Evolutionary conservation across 192 early-diverging fungal species (phyloP), one percentile per base, ranked within the genome.

Genomic region (Coemansia sp.): DNA sequence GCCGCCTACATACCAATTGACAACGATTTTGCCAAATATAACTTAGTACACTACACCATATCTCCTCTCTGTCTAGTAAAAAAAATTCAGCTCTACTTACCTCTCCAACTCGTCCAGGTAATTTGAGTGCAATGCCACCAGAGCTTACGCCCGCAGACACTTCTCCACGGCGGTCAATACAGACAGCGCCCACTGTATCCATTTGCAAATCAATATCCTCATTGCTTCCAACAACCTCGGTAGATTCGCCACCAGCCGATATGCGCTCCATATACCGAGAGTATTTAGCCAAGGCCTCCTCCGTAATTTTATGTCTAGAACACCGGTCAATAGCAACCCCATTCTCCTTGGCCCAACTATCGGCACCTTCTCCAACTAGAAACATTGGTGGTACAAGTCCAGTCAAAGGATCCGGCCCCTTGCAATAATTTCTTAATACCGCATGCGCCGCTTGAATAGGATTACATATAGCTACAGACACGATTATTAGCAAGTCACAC

Each of bases 161-260:
- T 53, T 85, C 80, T 8, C 93, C 94, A 10, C 60, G 27, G 5
- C 16, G 16, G 66, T 94, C 93, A 3, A 94, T 75, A 58, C 89
- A 91, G 57, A 97, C 88, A 0, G 92, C 93, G 1, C 95, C 95
- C 3, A 97, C 94, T n/a, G 95, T 97, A 65, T 97, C 95, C 46
- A 88, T 80, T 18, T 85, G 18, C 34, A 71, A 1, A 27, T 66
- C 73, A 1, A 60, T 31, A 2, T 70, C 58, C 27, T 69, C 66
- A 1, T 29, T 34, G 8, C 16, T 40, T 1, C 27, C 62, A 13
- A 2, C n/a, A 38, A 16, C 38, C n/a, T 24, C 22, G 29, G 16
- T 29, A 3, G 50, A 22, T 10, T 49, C 33, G 29, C n/a, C 20
- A 11, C 20, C 8, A 22, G 52, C 3, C 12, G 31, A 60, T 65